Evolutionary conservation across 1,139 yeast genomes (phyloP), one percentile per base, ranked within the genome.

Genomic region (Diutina rugosa): DNA sequence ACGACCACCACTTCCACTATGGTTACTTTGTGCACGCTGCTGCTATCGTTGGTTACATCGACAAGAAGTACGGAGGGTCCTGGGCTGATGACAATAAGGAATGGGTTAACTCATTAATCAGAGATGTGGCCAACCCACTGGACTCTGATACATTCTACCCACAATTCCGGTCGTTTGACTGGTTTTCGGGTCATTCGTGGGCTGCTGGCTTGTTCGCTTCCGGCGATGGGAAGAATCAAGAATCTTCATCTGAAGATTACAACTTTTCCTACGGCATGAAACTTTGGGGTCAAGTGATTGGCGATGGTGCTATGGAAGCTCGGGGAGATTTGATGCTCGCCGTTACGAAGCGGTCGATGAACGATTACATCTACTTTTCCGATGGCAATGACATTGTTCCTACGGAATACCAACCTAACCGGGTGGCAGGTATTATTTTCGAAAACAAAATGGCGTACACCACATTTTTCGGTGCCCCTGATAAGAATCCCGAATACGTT

Each of bases 391-490:
- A 71, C 8, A 77, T 82, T 56, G 80, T 82, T 67, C 95, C 95
- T 30, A 58, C 73, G 41, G 68, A 74, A 58, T 74, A 82, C 61
- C 68, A 83, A 58, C 76, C 74, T 46, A 87, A 88, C 72, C 83
- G 80, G 67, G 91, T 85, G 28, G 74, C 88, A 54, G 96, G 96
- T 61, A 87, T 88, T 51, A 67, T 85, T 56, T 87, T 82, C 68
- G 97, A 91, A 69, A 91, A 91, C 71, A 91, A 93, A 72, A 72
- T 89, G 58, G 96, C 89, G 63, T 96, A 89, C 71, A 90, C 97
- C 3, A 93, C 97, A 1, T 90, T 84, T 71, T 90, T 90, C 65
- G 97, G 97, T 62, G 70, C 56, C 69, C 69, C 2, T 67, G 56
- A 54, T 49, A 49, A 58, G 14, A 69, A 76, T 58, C 74, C 78